Evolutionary conservation across 108 stramenopile genomes (phyloP), one percentile per base, ranked within the genome.

Genomic region (Nitzschia sp.): DNA sequence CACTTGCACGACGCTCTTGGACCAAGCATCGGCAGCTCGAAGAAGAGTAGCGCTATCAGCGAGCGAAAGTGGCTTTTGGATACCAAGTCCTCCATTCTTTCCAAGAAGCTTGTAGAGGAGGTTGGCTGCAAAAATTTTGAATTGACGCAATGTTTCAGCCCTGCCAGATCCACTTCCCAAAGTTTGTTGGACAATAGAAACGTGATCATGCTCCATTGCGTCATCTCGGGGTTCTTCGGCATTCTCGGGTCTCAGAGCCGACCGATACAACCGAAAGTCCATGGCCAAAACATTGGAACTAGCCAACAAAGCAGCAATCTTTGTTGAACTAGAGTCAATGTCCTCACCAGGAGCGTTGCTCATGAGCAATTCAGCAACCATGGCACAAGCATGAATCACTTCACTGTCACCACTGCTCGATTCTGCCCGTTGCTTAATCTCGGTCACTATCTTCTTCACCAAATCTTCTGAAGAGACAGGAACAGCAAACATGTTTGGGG

Each of bases 41-140:
- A 56, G 54, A 67, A 81, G 58, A 39, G 43, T 71, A n/a, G 50
- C 41, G 15, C 54, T 41, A 24, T 76, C 75, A 7, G 51, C 24
- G 14, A 19, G 40, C 12, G 71, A 65, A 14, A 76, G 59, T 20
- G 57, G 56, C 12, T 71, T 50, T n/a, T 72, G 37, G 19, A 69
- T 22, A 43, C 39, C 67, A 39, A 67, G 68, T 38, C 66, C 61
- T 65, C 57, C 78, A 43, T 64, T 65, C 22, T 57, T 67, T 9
- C 67, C 71, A 10, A 85, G 53, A 42, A 81, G 40, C 26, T 72
- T 65, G 62, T 79, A 57, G 53, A 85, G 67, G n/a, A 73, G 79
- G 43, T 85, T 85, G 42, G 82, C 81, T 2, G 80, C 70, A 60
- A 85, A 85, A 17, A 76, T 69, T 55, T 72, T 82, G 76, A 85